Conservation (phyloP, 2,329 filamentous ascomycete genomes). For the Cercospora sojina region DNA sequence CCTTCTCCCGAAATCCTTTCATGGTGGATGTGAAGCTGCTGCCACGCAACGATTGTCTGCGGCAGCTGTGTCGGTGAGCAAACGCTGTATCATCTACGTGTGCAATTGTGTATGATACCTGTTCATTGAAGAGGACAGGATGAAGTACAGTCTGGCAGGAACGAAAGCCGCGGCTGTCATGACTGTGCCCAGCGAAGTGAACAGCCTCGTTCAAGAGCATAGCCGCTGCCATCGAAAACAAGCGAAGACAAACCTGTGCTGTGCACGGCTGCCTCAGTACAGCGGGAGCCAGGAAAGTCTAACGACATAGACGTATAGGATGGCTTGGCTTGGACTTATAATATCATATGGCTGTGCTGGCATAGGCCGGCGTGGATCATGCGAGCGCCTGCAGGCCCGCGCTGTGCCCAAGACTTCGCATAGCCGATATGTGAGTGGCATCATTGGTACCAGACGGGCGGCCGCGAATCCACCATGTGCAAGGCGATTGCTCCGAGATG, state of each 20-base stretch:
- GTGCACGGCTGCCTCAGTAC: conserved; percentile 5
- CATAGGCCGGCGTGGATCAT: conserved; percentile 14
- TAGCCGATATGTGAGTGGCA: neutral
- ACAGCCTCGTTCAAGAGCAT: conserved; percentile 9
- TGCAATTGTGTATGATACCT: neutral
- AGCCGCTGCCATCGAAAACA: conserved; percentile 7
- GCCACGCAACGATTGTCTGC: conserved; percentile 9
- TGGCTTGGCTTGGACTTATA: neutral
- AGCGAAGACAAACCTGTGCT: conserved; percentile 4
- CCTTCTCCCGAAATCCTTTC: conserved; percentile 6
- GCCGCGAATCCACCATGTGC: neutral
- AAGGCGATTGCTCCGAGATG: neutral
- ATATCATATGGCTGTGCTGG: conserved; percentile 15
- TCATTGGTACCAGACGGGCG: conserved; percentile 13
- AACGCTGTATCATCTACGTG: conserved; percentile 8
- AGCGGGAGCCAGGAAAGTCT: neutral
- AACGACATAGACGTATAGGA: conserved; percentile 3
- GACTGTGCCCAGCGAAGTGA: conserved; percentile 3
- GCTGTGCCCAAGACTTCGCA: conserved; percentile 8
- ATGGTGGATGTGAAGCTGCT: conserved; percentile 16
- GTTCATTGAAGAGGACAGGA: neutral
- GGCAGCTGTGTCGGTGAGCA: conserved; percentile 11
- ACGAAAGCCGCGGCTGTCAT: neutral
- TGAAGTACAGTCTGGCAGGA: conserved; percentile 1
- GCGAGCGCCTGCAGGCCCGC: neutral